Conservation (phyloP, 2,329 filamentous ascomycete genomes). For the Ophiostoma angusticollis region DNA sequence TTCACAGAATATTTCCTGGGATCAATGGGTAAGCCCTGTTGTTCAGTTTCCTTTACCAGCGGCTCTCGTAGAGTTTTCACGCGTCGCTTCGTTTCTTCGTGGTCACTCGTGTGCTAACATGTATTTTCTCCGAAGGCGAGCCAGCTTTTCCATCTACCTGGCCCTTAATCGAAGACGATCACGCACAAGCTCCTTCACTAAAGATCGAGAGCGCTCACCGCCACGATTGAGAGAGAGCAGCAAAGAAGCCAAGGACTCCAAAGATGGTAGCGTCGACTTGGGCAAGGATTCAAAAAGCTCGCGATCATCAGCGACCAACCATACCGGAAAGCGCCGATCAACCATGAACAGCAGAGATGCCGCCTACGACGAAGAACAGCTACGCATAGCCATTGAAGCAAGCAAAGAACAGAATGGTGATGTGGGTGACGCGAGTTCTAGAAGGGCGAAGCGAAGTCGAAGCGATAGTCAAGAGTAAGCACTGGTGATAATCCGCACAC, state of each 20-base stretch:
- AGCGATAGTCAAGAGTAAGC: conserved; percentile 94
- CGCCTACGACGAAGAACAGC: conserved; percentile 89
- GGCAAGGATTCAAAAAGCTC: conserved; percentile 19
- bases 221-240: conserved; percentile 40
- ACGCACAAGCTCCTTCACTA: conserved; percentile 51
- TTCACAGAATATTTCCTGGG: conserved; percentile 72
- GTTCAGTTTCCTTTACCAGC: neutral
- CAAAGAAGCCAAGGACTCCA: conserved; percentile 36
- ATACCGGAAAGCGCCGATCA: conserved; percentile 69
- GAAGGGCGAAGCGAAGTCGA: conserved; percentile 64
- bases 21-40: conserved; percentile 61
- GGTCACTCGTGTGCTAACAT: conserved; percentile 25
- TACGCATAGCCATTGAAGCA: conserved; percentile 83
- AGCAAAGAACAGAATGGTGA: conserved; percentile 68
- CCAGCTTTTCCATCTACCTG: conserved; percentile 54
- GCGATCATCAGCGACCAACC: conserved; percentile 36
- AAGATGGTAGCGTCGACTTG: conserved; percentile 3
- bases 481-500: no score
- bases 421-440: conserved; percentile 40
- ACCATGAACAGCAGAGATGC: conserved; percentile 97
- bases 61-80: neutral
- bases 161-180: conserved; percentile 45
- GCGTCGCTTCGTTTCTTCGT: neutral
- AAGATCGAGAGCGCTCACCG: conserved; percentile 44
- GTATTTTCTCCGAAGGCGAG: no score